Evolutionary conservation across 2,329 filamentous ascomycete genomes (phyloP).

Genomic region (Lomentospora prolificans): DNA sequence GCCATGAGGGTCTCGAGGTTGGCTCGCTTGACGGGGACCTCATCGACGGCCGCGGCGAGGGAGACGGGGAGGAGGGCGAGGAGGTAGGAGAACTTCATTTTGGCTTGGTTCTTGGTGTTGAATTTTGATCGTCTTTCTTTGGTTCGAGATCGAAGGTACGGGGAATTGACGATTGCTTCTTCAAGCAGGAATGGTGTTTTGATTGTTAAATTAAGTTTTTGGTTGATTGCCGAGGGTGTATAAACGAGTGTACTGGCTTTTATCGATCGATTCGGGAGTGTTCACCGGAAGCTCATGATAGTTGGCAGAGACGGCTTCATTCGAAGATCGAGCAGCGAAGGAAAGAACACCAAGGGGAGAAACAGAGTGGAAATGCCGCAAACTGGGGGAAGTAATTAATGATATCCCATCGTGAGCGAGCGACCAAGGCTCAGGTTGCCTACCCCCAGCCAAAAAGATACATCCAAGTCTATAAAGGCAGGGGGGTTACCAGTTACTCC

Average conservation of each 20-base stretch:
- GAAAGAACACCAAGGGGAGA: background rate
- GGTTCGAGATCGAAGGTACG: no score
- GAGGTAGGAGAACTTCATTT: conserved; percentile 1
- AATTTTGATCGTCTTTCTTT: no score
- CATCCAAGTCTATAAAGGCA: no score
- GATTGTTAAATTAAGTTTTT: background rate
- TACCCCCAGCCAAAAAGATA: background rate
- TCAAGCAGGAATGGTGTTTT: no score
- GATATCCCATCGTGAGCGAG: background rate
- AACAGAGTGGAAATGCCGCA: background rate
- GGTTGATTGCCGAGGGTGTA: background rate
- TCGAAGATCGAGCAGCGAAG: background rate
- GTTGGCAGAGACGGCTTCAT: background rate
- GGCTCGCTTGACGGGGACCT: background rate
- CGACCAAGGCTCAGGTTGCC: no score
- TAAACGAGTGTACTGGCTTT: conserved; percentile 1
- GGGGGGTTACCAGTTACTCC: no score
- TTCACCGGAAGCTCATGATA: background rate
- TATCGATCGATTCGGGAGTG: background rate
- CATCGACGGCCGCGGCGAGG: background rate
- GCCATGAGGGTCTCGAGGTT: conserved; percentile 4
- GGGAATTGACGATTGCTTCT: no score
- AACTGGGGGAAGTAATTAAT: background rate
- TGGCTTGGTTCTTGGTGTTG: background rate
- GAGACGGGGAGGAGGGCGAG: conserved; percentile 1